Percentiles rank a stretch among this genome's conserved stretches.
Conservation (phyloP, 2,329 filamentous ascomycete species). For the Chrysoporthe deuterocubensis region DNA sequence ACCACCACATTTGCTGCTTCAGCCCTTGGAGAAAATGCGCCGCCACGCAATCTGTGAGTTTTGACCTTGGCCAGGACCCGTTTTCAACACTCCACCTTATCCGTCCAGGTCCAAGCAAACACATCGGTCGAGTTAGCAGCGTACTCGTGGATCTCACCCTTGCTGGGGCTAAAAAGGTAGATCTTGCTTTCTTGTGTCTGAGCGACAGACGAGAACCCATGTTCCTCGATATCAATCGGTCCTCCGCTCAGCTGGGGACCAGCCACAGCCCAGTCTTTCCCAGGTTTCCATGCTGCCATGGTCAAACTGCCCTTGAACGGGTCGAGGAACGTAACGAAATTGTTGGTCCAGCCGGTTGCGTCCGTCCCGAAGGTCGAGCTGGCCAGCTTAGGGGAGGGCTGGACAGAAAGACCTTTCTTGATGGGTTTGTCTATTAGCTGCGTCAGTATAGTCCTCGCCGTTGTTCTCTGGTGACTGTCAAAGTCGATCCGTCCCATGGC, state of each 20-base stretch:
- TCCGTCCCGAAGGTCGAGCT: constrained; percentile 25
- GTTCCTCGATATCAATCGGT: neutral
- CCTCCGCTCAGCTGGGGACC: constrained; percentile 14
- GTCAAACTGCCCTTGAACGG: constrained; percentile 21
- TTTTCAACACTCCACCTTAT: constrained; percentile 5
- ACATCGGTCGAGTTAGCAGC: constrained; percentile 20
- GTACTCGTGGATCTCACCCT: constrained; percentile 28
- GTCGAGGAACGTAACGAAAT: constrained; percentile 22
- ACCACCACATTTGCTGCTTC: neutral
- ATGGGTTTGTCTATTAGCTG: constrained; percentile 19
- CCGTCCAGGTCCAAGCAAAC: constrained; percentile 23
- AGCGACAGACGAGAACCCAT: constrained; percentile 22
- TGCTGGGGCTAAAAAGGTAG: constrained; percentile 14
- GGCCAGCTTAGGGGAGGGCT: constrained; percentile 27
- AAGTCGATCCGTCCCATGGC: neutral
- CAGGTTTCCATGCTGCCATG: constrained; percentile 17
- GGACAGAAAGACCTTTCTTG: constrained; percentile 14
- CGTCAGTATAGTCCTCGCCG: neutral
- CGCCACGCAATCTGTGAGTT: neutral
- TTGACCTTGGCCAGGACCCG: neutral
- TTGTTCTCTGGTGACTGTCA: neutral
- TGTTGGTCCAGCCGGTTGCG: constrained; percentile 29
- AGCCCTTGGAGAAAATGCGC: neutral
- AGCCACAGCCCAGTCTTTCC: constrained; percentile 22
- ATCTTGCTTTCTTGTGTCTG: constrained; percentile 26